Base-by-base conservation (phyloP, 208 protist species). In the Acanthamoeba sp. region DNA sequence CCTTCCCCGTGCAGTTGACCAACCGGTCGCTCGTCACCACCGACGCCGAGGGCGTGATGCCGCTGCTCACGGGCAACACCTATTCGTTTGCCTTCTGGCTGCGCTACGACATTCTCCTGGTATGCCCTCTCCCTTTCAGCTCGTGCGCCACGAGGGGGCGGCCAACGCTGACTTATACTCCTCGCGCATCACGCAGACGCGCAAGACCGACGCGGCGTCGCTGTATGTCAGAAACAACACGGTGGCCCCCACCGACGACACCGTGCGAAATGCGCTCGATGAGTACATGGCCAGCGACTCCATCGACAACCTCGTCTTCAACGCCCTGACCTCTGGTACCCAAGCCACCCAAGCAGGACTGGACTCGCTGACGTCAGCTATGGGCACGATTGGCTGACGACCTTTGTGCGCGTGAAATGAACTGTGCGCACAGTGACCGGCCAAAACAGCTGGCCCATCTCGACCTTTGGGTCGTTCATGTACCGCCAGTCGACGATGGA, bases 31-130 rank as follows among this genome's bases (percentile, higher is more conserved):
- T 48, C 14, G 76, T 85, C 18, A 55, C 40, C 0, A 55, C 76
- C 36, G 42, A 55, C 76, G 36, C 34, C 12, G 42, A 48, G 18
- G 76, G 40, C 0, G 40, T 85, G 7, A 27, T 85, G 3, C 40
- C 76, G 0, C 16, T 85, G 1, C 76, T 85, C n/a, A 48, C 1
- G 27, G 12, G 5, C 42, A 45, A 24, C 29, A 1, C 2, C 3
- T 85, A 85, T 5, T 85, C 76, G 5, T 85, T 85, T 76, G 34
- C 34, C 16, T 34, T 27, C n/a, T 66, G 57, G 57, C 57, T n/a
- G 57, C 0, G 0, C 57, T 32, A 66, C 50, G 50, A 55, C 20
- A 55, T 55, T 20, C 0, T 20, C 50, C 50, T 55, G 50, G 50
- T 55, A 55, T 0, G 48, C 62, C 62, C 10, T 27, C 14, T 9